Evolutionary conservation across 1,139 yeast genomes (phyloP).

Genomic region (Taphrina pruni): DNA sequence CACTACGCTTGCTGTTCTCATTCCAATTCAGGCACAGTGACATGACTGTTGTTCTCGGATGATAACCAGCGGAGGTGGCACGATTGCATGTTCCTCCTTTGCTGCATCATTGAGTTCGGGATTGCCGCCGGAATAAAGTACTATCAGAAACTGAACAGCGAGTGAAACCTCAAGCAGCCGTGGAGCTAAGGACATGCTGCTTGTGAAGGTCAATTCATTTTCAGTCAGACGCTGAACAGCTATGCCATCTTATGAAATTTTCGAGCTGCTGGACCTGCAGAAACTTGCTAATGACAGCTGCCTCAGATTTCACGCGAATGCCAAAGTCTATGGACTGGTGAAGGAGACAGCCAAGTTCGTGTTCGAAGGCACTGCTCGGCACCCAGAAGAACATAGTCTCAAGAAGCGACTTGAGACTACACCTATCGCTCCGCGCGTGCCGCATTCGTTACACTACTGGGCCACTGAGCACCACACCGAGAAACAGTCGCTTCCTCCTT

Average conservation of each 20-base stretch:
- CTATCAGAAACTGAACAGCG: too few species aligned
- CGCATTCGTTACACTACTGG: neutral
- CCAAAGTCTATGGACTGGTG: constrained; percentile 11
- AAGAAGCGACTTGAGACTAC: neutral
- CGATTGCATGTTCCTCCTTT: too few species aligned
- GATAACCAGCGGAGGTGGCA: too few species aligned
- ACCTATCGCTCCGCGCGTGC: neutral
- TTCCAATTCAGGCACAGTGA: too few species aligned
- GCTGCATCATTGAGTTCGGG: too few species aligned
- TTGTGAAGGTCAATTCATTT: too few species aligned
- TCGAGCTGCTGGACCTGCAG: constrained; percentile 1
- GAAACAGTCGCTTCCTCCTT: neutral
- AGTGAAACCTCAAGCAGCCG: too few species aligned
- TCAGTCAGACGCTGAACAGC: neutral
- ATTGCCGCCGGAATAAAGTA: too few species aligned
- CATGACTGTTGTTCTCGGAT: too few species aligned
- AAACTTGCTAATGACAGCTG: neutral
- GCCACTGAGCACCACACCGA: neutral
- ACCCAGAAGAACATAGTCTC: neutral
- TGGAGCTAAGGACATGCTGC: too few species aligned
- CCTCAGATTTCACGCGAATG: constrained; percentile 10
- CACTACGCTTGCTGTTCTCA: too few species aligned
- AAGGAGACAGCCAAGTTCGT: neutral
- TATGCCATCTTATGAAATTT: constrained; percentile 2
- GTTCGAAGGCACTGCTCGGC: neutral